phyloP scores from a whole-genome alignment of 768 basidiomycete species.

The Rhodosporidiobolus sp. region DNA sequence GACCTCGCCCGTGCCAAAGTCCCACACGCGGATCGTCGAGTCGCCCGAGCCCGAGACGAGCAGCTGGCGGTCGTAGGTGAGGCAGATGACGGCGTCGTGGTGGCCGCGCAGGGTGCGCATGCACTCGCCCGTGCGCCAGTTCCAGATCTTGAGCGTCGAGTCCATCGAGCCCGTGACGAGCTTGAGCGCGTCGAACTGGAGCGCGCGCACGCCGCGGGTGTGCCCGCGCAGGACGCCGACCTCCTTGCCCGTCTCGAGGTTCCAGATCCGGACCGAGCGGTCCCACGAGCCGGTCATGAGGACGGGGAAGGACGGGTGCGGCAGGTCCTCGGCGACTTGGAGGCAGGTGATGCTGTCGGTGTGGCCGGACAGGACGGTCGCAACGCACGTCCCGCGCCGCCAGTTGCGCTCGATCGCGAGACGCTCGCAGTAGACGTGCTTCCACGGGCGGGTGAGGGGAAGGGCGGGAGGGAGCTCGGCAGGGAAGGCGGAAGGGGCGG shows the following conservation, averaged over 20 bases:
- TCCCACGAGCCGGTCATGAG: constrained; percentile 98
- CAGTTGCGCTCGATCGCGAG: constrained; percentile 94
- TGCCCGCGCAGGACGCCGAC: constrained; percentile 83
- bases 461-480: background rate
- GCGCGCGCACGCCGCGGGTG: constrained; percentile 79
- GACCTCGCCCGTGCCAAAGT: constrained; percentile 82
- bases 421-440: constrained; percentile 96
- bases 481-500: background rate
- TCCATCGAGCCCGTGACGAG: constrained; percentile 97
- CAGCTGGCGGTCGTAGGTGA: constrained; percentile 86
- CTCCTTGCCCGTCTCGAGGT: constrained; percentile 83
- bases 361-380: constrained; percentile 83
- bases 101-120: constrained; percentile 86
- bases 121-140: constrained; percentile 85
- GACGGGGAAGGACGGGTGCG: constrained; percentile 80
- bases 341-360: constrained; percentile 96
- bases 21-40: constrained; percentile 83
- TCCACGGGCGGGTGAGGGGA: constrained; percentile 82
- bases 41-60: constrained; percentile 91
- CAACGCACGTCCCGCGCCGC: constrained; percentile 84
- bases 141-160: constrained; percentile 89
- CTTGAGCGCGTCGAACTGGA: constrained; percentile 94
- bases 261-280: constrained; percentile 90
- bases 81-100: constrained; percentile 81
- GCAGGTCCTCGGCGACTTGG: constrained; percentile 81